phyloP scores from a whole-genome alignment of 805 yeast species.

The Myxozyma monticola region DNA sequence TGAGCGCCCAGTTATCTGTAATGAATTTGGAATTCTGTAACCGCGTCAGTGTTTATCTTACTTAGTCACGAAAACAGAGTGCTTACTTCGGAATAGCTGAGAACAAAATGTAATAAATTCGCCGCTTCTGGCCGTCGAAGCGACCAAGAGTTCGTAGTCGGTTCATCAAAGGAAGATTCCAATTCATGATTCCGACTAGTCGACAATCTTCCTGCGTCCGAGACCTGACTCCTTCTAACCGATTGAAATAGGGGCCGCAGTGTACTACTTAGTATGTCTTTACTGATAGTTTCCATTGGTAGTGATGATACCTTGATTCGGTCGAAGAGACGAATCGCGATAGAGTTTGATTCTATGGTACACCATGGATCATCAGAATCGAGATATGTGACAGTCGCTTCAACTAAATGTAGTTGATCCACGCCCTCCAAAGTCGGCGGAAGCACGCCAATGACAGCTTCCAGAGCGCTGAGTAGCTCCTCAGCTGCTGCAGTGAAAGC shows the following conservation, averaged over 20 bases:
- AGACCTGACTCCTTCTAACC: conserved; percentile 8
- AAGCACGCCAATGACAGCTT: background rate
- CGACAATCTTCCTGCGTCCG: conserved; percentile 13
- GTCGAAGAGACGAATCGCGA: conserved; percentile 2
- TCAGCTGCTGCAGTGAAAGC: conserved; percentile 8
- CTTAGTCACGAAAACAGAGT: background rate
- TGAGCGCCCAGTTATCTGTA: conserved; percentile 14
- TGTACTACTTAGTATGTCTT: conserved; percentile 3
- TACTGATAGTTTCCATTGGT: background rate
- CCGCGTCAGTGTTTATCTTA: background rate
- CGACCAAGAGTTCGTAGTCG: conserved; percentile 12
- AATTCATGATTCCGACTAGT: conserved; percentile 11
- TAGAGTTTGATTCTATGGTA: background rate
- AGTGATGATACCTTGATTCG: background rate
- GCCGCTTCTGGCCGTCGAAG: conserved; percentile 24
- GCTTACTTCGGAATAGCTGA: conserved; percentile 5
- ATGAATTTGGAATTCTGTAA: conserved; percentile 4
- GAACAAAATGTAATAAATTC: conserved; percentile 8
- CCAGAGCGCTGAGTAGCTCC: conserved; percentile 6
- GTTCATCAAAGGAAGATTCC: conserved; percentile 2
- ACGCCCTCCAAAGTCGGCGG: background rate
- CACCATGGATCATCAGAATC: conserved; percentile 17
- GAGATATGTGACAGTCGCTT: conserved; percentile 10
- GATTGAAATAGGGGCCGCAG: conserved; percentile 17
- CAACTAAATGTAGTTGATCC: background rate